phyloP scores from a whole-genome alignment of 2,329 filamentous ascomycete species.

The Neonectria ditissima region DNA sequence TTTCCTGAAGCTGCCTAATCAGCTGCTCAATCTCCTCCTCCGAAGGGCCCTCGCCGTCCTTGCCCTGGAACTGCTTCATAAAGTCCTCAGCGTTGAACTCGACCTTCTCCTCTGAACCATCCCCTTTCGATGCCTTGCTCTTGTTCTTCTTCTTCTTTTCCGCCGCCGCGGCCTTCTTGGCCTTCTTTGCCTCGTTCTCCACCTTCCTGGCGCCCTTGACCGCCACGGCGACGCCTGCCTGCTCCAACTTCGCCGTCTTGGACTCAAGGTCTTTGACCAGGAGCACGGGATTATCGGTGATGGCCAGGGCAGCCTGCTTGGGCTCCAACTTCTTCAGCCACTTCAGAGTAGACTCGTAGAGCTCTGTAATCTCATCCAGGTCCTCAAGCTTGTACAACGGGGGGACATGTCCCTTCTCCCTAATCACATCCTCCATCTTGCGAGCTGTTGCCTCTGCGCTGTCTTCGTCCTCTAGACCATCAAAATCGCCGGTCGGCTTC shows the following conservation, averaged over 20 bases:
- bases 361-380: constrained; percentile 71
- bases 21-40: constrained; percentile 46
- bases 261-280: constrained; percentile 77
- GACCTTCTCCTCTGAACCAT: constrained; percentile 54
- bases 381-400: constrained; percentile 81
- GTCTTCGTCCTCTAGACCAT: constrained; percentile 82
- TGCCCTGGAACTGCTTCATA: constrained; percentile 48
- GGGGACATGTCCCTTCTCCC: constrained; percentile 66
- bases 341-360: constrained; percentile 70
- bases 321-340: constrained; percentile 82
- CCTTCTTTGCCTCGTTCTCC: constrained; percentile 59
- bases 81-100: constrained; percentile 63
- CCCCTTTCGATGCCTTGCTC: constrained; percentile 51
- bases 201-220: constrained; percentile 74
- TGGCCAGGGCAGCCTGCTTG: constrained; percentile 76
- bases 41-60: constrained; percentile 45
- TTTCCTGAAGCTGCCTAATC: constrained; percentile 40
- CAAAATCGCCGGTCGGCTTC: constrained; percentile 69
- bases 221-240: constrained; percentile 76
- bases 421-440: constrained; percentile 58
- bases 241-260: constrained; percentile 78
- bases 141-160: constrained; percentile 56
- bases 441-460: constrained; percentile 52
- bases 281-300: constrained; percentile 80
- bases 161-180: constrained; percentile 57